phyloP scores from a whole-genome alignment of 1,284 basidiomycete species.

The Kwoniella shivajii region DNA sequence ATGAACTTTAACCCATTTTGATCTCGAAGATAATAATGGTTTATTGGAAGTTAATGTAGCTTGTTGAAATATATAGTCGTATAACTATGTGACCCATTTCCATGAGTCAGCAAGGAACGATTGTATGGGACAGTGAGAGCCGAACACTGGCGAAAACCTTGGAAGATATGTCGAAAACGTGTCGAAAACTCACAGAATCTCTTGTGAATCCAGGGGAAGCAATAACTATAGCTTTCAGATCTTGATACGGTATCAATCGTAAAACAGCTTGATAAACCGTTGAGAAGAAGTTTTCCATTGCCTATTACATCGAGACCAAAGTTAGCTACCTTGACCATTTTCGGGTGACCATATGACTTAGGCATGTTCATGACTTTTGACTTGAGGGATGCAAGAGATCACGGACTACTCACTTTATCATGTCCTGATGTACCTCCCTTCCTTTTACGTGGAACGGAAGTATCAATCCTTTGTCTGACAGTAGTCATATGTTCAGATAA shows the following conservation, averaged over 20 bases:
- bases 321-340: background rate
- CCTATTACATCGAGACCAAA: constrained; percentile 48
- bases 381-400: background rate
- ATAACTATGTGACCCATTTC: constrained; percentile 53
- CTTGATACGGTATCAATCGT: constrained; percentile 81
- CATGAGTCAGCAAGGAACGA: no score
- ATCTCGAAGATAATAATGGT: constrained; percentile 68
- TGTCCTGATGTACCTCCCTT: constrained; percentile 77
- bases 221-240: constrained; percentile 86
- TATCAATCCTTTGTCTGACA: constrained; percentile 86
- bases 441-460: constrained; percentile 88
- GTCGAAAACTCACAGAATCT: constrained; percentile 65
- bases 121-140: no score
- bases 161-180: background rate
- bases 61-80: constrained; percentile 81
- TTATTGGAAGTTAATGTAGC: constrained; percentile 84
- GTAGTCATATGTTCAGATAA: constrained; percentile 97
- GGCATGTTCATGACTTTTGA: background rate
- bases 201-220: constrained; percentile 96
- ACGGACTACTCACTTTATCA: constrained; percentile 67
- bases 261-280: constrained; percentile 84
- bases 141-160: no score
- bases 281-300: constrained; percentile 77
- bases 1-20: constrained; percentile 90
- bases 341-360: background rate